Evolutionary conservation across 2,329 filamentous ascomycete genomes (phyloP).

Genomic region (Scolecobasidium constrictum): DNA sequence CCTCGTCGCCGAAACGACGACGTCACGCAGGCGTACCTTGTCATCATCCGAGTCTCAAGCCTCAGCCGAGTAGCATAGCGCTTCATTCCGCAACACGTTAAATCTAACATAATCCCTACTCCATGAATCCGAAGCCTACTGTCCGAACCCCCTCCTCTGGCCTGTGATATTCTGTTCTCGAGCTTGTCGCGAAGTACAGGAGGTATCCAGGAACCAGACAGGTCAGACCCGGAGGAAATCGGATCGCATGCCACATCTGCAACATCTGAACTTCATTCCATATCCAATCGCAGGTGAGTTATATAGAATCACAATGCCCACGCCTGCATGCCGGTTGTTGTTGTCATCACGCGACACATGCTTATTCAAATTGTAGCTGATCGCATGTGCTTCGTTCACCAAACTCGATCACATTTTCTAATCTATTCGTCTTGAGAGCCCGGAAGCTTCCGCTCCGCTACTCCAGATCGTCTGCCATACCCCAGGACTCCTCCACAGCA

Average conservation of each 20-base stretch:
- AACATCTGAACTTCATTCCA: neutral
- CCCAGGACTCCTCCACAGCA: neutral
- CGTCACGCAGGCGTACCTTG: too few species aligned
- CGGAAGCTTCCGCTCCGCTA: neutral
- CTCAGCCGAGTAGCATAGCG: too few species aligned
- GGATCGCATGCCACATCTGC: neutral
- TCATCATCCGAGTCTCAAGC: too few species aligned
- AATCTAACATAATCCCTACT: neutral
- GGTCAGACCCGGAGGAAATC: neutral
- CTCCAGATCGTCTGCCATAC: neutral
- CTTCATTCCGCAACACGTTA: too few species aligned
- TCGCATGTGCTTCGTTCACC: neutral
- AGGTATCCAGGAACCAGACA: neutral
- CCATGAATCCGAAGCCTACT: neutral
- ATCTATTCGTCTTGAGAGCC: neutral
- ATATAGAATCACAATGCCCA: neutral
- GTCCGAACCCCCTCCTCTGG: neutral
- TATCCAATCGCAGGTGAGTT: neutral
- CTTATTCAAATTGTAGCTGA: neutral
- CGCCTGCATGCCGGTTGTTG: neutral
- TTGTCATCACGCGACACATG: neutral
- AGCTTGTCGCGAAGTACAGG: too few species aligned
- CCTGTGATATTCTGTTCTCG: neutral
- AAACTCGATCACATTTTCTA: neutral
- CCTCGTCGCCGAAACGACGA: too few species aligned